Base-by-base conservation (phyloP, 2,329 filamentous ascomycete species). In the Penicillium sp. region DNA sequence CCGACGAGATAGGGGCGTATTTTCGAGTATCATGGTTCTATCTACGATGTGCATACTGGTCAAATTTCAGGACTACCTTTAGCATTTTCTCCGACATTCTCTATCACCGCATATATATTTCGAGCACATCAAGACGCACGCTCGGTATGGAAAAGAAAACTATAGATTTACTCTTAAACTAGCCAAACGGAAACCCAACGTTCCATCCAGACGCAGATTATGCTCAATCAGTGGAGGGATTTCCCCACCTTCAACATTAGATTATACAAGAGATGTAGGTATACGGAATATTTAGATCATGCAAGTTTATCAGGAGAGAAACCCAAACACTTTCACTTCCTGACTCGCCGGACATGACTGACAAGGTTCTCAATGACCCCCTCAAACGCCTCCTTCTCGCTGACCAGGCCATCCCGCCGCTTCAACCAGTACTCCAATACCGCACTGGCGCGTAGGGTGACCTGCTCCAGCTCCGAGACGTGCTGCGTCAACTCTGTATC, bases 361-460 rank as follows among this genome's bases (percentile, higher is more conserved):
- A 97, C 94, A 65, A 98, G 77, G 75, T 96, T 97, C 78, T 96
- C 94, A 82, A 98, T 97, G 16, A 98, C 94, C 0, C 92, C 92
- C 73, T 98, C 94, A 74, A 97, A 95, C 2, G 92, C 91, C 73
- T 97, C 94, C 67, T 95, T 89, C 72, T 98, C 94, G 41, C 91
- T 91, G 64, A 96, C 80, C 69, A 94, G 91, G 67, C 92, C 92
- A 72, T 96, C 93, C 54, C 90, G 89, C 68, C 88, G 82, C 79
- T 91, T 90, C 67, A 91, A 84, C 94, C 94, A 98, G 73, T 94
- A 96, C 65, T 92, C 90, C 54, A 97, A 80, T 40, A 93, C 87
- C 59, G 91, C 86, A 56, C 88, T 89, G 3, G 92, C 91, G 22
- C 84, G 82, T n/a, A 80, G 82, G 60, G 91, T 87, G 75, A 93